Conservation (phyloP, 2,329 filamentous ascomycete genomes). For the Xylariomycetidae sp. region DNA sequence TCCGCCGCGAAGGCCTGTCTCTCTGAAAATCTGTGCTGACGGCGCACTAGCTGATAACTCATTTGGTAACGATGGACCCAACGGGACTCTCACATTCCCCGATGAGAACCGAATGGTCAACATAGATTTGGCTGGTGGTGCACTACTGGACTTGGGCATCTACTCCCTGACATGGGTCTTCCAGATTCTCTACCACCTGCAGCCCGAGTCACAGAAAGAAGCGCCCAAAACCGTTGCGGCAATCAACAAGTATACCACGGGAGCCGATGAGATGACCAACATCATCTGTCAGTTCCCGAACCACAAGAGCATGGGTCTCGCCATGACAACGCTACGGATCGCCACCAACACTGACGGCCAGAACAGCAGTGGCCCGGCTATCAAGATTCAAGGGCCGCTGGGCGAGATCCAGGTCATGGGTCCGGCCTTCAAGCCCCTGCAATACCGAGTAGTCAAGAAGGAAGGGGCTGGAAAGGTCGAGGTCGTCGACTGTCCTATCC, state of each 20-base stretch:
- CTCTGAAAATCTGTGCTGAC: neutral
- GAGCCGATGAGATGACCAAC: conserved; percentile 73
- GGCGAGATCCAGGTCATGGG: conserved; percentile 80
- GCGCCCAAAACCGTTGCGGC: conserved; percentile 63
- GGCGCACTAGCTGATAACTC: conserved; percentile 49
- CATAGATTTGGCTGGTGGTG: conserved; percentile 74
- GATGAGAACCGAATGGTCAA: conserved; percentile 76
- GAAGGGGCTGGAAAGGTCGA: conserved; percentile 43
- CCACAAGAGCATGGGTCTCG: conserved; percentile 66
- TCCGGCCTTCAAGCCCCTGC: conserved; percentile 64
- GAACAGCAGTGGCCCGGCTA: conserved; percentile 57
- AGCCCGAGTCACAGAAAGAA: conserved; percentile 63
- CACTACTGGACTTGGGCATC: conserved; percentile 79
- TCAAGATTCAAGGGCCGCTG: conserved; percentile 74
- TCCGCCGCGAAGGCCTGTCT: too few relatives aligned
- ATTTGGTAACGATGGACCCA: conserved; percentile 53
- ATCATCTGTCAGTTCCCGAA: conserved; percentile 72
- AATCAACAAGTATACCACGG: conserved; percentile 69
- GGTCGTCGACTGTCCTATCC: conserved; percentile 49
- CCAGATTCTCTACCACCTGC: conserved; percentile 80
- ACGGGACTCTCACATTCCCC: conserved; percentile 52
- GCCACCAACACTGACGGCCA: conserved; percentile 57
- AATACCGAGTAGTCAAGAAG: conserved; percentile 59
- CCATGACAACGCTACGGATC: conserved; percentile 60
- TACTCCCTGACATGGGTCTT: conserved; percentile 90